Percentiles rank a stretch among this genome's conserved stretches.
Conservation (phyloP, 495 filamentous ascomycete genomes). For the Clohesyomyces aquaticus region DNA sequence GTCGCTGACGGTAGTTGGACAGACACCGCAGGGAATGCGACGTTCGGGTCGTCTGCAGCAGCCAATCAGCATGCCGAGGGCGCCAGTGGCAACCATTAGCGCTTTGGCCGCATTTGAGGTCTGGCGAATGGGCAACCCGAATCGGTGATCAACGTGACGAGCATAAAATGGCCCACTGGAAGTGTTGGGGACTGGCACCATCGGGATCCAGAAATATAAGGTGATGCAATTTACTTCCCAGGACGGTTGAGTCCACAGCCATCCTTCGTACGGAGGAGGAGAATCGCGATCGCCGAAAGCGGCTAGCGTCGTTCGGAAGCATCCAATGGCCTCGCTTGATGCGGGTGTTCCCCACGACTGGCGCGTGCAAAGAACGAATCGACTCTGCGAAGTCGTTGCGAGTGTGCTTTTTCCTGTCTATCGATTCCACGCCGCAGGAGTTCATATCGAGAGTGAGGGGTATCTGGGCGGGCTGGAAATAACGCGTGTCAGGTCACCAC, state of each 20-base stretch:
- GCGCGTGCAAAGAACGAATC: not conserved
- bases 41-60: no score
- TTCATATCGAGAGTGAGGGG: not conserved
- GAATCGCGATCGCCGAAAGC: not conserved
- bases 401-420: not conserved
- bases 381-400: not conserved
- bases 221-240: not conserved
- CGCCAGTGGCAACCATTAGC: not conserved
- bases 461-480: not conserved
- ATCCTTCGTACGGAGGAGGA: no score
- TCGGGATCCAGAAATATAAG: not conserved
- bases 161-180: not conserved
- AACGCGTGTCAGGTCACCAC: not conserved
- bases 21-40: not conserved
- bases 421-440: not conserved
- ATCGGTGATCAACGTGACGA: not conserved
- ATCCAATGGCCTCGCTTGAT: not conserved
- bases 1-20: slow-evolving; percentile 13
- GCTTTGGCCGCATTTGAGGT: slow-evolving; percentile 8
- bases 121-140: slow-evolving; percentile 1
- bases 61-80: no score
- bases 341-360: not conserved
- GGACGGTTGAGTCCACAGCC: no score
- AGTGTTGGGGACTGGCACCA: not conserved
- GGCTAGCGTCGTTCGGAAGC: not conserved